These are phyloP conservation scores for Ophiocordyceps robertsii DNA, from an alignment of 2,329 filamentous ascomycete genomes.

Conservation along the genomic window DNA sequence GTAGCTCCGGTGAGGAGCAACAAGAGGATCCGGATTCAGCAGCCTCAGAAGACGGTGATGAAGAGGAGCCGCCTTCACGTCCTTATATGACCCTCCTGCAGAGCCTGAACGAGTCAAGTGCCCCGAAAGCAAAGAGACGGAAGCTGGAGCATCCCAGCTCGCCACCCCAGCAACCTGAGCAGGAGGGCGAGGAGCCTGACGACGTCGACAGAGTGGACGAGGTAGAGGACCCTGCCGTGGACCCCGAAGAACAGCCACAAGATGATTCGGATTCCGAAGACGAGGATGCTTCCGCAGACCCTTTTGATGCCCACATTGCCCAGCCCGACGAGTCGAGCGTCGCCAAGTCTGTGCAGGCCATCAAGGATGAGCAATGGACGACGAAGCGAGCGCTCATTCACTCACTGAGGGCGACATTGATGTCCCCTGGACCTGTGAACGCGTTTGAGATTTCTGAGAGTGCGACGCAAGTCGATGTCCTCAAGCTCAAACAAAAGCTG, in stretches of 20 bases:
- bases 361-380: conserved; percentile 37
- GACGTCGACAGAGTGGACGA: conserved; percentile 12
- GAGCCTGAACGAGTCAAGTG: conserved; percentile 34
- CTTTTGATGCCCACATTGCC: conserved; percentile 72
- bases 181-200: conserved; percentile 19
- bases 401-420: conserved; percentile 32
- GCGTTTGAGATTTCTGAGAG: conserved; percentile 16
- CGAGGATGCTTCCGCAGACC: conserved; percentile 45
- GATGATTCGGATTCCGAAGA: conserved; percentile 32
- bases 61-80: conserved; percentile 25
- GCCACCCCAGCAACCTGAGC: conserved; percentile 17
- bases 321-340: conserved; percentile 49
- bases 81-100: conserved; percentile 47
- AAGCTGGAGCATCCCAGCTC: conserved; percentile 32
- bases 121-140: conserved; percentile 39
- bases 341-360: conserved; percentile 34
- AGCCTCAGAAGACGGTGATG: conserved; percentile 28
- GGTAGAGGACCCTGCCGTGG: conserved; percentile 5
- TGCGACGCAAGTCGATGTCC: conserved; percentile 25
- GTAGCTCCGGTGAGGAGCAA: conserved; percentile 14
- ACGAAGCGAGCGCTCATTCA: conserved; percentile 32
- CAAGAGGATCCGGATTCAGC: conserved; percentile 24
- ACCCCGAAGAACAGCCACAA: conserved; percentile 13
- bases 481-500: conserved; percentile 61
- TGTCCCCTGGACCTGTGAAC: conserved; percentile 27